Evolutionary conservation across 2,329 filamentous ascomycete genomes (phyloP).

Genomic region (Fusarium foetens): DNA sequence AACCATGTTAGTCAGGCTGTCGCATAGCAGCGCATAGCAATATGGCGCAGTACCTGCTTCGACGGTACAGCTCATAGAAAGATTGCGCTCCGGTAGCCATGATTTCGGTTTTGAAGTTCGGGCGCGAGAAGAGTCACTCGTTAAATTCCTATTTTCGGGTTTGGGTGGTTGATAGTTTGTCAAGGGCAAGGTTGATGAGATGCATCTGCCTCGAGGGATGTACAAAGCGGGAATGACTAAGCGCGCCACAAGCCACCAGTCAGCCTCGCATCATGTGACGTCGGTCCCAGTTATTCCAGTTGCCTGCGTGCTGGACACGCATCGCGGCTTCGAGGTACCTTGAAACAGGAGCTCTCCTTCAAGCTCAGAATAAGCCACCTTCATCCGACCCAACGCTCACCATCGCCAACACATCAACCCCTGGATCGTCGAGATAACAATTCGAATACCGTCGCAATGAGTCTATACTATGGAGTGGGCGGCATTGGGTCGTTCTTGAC

Average conservation of each 20-base stretch:
- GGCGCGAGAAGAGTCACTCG: background rate
- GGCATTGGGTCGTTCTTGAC: constrained; percentile 74
- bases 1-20: constrained; percentile 41
- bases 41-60: constrained; percentile 81
- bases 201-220: constrained; percentile 25
- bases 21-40: constrained; percentile 47
- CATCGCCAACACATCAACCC: constrained; percentile 33
- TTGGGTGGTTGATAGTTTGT: constrained; percentile 17
- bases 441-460: constrained; percentile 64
- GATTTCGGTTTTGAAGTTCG: constrained; percentile 13
- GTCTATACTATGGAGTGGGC: constrained; percentile 76
- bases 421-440: constrained; percentile 39
- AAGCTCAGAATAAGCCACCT: constrained; percentile 42
- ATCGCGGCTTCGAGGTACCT: constrained; percentile 42
- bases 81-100: constrained; percentile 65
- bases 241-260: constrained; percentile 17
- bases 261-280: constrained; percentile 53
- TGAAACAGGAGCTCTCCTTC: constrained; percentile 45
- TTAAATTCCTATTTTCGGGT: background rate
- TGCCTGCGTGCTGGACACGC: constrained; percentile 42
- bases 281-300: constrained; percentile 35
- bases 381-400: constrained; percentile 24
- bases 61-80: constrained; percentile 95
- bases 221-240: constrained; percentile 41
- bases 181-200: constrained; percentile 27